These are phyloP conservation scores for Saccharomycopsis hybrid DNA, from an alignment of 1,139 yeast species.

Conservation along the genomic window DNA sequence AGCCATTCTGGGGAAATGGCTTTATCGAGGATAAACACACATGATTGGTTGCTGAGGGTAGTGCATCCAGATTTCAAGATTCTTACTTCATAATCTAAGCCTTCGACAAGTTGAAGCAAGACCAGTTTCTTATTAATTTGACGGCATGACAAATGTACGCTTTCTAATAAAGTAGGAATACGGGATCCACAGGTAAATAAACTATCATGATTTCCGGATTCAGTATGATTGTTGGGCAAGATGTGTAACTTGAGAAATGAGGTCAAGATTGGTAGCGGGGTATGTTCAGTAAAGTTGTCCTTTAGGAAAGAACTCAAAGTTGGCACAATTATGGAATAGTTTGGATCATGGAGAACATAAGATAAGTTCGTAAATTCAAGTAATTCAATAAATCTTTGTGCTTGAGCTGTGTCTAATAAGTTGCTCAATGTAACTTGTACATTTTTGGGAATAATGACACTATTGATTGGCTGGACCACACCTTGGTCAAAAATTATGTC, in stretches of 20 bases:
- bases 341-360: constrained; percentile 30
- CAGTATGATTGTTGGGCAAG: constrained; percentile 37
- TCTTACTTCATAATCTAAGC: constrained; percentile 60
- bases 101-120: constrained; percentile 38
- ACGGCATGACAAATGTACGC: constrained; percentile 40
- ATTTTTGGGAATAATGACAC: constrained; percentile 51
- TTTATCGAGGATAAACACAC: constrained; percentile 67
- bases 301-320: constrained; percentile 51
- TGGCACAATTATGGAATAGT: constrained; percentile 72
- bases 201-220: constrained; percentile 24
- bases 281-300: constrained; percentile 40
- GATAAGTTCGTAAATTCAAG: constrained; percentile 35
- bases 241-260: constrained; percentile 63
- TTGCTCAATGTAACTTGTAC: constrained; percentile 51
- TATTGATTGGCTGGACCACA: constrained; percentile 66
- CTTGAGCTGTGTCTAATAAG: constrained; percentile 40
- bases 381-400: constrained; percentile 46
- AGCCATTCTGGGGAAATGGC: constrained; percentile 67
- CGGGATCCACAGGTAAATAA: constrained; percentile 40
- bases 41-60: constrained; percentile 37
- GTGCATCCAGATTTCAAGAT: constrained; percentile 67
- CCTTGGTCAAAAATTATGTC: constrained; percentile 82
- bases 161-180: constrained; percentile 39
- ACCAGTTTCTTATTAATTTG: constrained; percentile 25
- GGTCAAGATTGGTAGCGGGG: constrained; percentile 38